Evolutionary conservation across 129 eudicot genomes (phyloP), one percentile per base, ranked within the genome.

Genomic region (Arctium minus): DNA sequence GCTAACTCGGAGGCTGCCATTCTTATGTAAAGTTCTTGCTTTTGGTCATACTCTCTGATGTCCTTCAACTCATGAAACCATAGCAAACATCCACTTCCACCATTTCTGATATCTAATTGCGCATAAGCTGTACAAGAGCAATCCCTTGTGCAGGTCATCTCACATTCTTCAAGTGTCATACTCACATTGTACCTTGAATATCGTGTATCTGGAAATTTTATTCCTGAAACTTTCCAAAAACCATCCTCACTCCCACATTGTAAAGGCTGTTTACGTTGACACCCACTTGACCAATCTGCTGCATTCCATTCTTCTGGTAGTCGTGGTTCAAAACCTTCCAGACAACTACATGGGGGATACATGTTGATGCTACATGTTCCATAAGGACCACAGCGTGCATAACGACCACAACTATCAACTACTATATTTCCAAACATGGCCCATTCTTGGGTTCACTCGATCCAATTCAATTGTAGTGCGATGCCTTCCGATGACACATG

Each of bases 71-170:
- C 90, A 13, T 46, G 56, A 69, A 50, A 84, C 93, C 93, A 92
- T 7, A 84, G 46, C 88, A 89, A 80, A 69, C 97, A 92, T 31
- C 93, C 96, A 56, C 83, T 79, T 13, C 93, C 92, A 0, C 84
- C 48, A 6, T 74, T 80, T 11, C 86, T 83, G 8, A 85, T 72
- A 72, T 85, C 81, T 11, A 81, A 37, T 46, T 82, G 81, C 27
- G 92, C 62, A 73, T 88, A 92, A 33, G 90, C 92, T n/a, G 80
- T 22, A 22, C 27, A 22, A 22, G 27, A 22, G 27, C 27, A 22
- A 22, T 22, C 27, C 27, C 27, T 22, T 22, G 27, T 22, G 27
- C 27, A 22, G 27, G 27, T 22, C 27, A 22, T 22, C 27, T 22
- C 27, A 22, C 27, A 22, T 22, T 22, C 27, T 22, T 22, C 27